A percentile compares a stretch with the other conserved stretches of the same genome.
Evolutionary conservation across 73 alveolate species (phyloP).

Genomic region (Paramecium bursaria): DNA sequence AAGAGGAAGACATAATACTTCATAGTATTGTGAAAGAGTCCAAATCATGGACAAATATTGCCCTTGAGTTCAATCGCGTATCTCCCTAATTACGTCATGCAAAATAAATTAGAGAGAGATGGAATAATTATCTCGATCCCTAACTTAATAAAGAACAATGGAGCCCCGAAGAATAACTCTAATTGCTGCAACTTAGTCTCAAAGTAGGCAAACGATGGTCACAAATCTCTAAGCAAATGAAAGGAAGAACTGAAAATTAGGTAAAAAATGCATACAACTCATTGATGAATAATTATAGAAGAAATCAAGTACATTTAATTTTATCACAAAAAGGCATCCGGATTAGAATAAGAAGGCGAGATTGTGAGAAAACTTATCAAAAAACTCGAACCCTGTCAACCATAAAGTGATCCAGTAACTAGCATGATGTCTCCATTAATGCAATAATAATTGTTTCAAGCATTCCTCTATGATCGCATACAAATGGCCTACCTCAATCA

Average conservation of each 20-base stretch:
- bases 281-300: conserved; percentile 28
- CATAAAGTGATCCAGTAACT: conserved; percentile 16
- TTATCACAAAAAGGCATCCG: neutral
- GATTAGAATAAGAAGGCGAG: conserved; percentile 11
- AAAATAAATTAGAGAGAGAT: conserved; percentile 92
- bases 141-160: conserved; percentile 81
- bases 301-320: conserved; percentile 5
- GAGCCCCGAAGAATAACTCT: conserved; percentile 85
- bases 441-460: too few relatives aligned
- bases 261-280: conserved; percentile 85
- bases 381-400: conserved; percentile 13
- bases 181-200: conserved; percentile 78
- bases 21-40: conserved; percentile 39
- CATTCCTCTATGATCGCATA: too few relatives aligned
- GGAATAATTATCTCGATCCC: conserved; percentile 93
- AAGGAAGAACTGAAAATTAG: conserved; percentile 92
- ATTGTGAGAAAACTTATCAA: conserved; percentile 17
- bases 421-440: neutral
- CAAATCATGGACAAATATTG: conserved; percentile 46
- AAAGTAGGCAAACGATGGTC: conserved; percentile 93
- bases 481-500: too few relatives aligned
- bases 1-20: conserved; percentile 41
- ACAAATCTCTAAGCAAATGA: conserved; percentile 79
- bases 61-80: conserved; percentile 10
- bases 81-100: conserved; percentile 78